Percentiles rank a stretch among this genome's conserved stretches.
phyloP scores from a whole-genome alignment of 768 basidiomycete genomes.

The Lactifluus piperatus region DNA sequence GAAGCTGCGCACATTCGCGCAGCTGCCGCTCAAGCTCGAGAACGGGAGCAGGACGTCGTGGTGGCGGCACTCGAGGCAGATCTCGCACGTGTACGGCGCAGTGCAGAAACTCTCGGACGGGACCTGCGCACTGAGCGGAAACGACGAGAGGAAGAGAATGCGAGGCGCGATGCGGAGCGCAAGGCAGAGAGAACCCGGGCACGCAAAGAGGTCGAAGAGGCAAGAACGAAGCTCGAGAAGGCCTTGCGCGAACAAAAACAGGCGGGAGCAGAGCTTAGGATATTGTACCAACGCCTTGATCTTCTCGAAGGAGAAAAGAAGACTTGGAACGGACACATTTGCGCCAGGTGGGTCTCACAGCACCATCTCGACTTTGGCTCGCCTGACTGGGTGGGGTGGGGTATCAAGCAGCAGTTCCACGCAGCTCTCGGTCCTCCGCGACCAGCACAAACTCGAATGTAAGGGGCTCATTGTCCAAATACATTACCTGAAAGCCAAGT shows the following conservation, averaged over 20 bases:
- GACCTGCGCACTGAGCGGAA: conserved; percentile 60
- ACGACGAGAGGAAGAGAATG: conserved; percentile 58
- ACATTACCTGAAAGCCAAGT: conserved; percentile 86
- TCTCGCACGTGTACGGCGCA: conserved; percentile 61
- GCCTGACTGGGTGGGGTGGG: neutral
- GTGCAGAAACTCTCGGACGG: conserved; percentile 69
- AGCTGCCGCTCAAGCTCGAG: conserved; percentile 37
- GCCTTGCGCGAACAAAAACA: conserved; percentile 64
- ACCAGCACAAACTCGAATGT: conserved; percentile 77
- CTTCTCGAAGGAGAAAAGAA: conserved; percentile 33
- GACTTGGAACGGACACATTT: conserved; percentile 52
- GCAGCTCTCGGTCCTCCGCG: conserved; percentile 46
- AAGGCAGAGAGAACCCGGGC: conserved; percentile 45
- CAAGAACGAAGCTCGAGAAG: conserved; percentile 27
- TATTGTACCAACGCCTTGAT: conserved; percentile 30
- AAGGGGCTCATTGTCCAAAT: conserved; percentile 89
- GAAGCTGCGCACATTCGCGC: conserved; percentile 55
- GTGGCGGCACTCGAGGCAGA: conserved; percentile 67
- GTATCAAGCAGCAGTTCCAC: conserved; percentile 38
- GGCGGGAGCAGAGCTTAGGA: conserved; percentile 50
- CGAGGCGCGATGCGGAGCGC: conserved; percentile 33
- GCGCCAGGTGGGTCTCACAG: conserved; percentile 41
- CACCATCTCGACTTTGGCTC: neutral
- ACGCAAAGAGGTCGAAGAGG: conserved; percentile 17
- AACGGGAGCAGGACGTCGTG: conserved; percentile 51